A percentile compares a stretch with the other conserved stretches of the same genome.
These are phyloP conservation scores for Cyberlindnera subsufficiens DNA, from an alignment of 805 yeast species.

Conservation along the genomic window DNA sequence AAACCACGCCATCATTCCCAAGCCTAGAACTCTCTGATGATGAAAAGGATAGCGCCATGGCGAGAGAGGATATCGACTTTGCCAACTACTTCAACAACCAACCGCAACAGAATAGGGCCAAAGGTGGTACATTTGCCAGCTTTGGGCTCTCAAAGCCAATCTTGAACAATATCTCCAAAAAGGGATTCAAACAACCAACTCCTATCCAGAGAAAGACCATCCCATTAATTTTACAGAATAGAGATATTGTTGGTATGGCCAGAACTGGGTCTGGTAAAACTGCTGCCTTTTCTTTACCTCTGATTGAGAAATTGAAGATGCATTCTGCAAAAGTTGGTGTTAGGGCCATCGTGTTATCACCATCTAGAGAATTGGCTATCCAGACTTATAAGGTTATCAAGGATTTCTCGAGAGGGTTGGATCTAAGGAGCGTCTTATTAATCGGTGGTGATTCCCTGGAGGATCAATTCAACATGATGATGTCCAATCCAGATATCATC, in stretches of 20 bases:
- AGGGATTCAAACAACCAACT: slow-evolving; percentile 93
- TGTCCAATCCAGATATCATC: slow-evolving; percentile 89
- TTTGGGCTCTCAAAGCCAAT: slow-evolving; percentile 79
- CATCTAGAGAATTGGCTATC: slow-evolving; percentile 92
- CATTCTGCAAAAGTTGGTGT: slow-evolving; percentile 87
- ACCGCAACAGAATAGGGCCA: slow-evolving; percentile 50
- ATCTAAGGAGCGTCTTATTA: slow-evolving; percentile 69
- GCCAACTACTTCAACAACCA: slow-evolving; percentile 37
- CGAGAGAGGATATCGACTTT: slow-evolving; percentile 40
- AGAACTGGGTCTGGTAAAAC: slow-evolving; percentile 99
- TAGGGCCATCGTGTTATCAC: slow-evolving; percentile 84
- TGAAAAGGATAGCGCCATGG: slow-evolving; percentile 29
- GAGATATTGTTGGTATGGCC: slow-evolving; percentile 99
- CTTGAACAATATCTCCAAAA: slow-evolving; percentile 63
- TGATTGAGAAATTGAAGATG: slow-evolving; percentile 75
- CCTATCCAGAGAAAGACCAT: slow-evolving; percentile 97
- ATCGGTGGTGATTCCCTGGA: slow-evolving; percentile 99
- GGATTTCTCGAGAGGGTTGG: slow-evolving; percentile 82
- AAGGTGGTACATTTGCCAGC: slow-evolving; percentile 81
- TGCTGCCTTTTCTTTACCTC: slow-evolving; percentile 90
- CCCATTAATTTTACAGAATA: slow-evolving; percentile 77
- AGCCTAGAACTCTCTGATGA: slow-evolving; percentile 48
- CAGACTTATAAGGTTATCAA: slow-evolving; percentile 87
- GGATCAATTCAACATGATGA: slow-evolving; percentile 90
- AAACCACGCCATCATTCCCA: slow-evolving; percentile 33